Evolutionary conservation across 768 basidiomycete species (phyloP), one percentile per base, ranked within the genome.

Genomic region (Strobilomyces dryophilus): DNA sequence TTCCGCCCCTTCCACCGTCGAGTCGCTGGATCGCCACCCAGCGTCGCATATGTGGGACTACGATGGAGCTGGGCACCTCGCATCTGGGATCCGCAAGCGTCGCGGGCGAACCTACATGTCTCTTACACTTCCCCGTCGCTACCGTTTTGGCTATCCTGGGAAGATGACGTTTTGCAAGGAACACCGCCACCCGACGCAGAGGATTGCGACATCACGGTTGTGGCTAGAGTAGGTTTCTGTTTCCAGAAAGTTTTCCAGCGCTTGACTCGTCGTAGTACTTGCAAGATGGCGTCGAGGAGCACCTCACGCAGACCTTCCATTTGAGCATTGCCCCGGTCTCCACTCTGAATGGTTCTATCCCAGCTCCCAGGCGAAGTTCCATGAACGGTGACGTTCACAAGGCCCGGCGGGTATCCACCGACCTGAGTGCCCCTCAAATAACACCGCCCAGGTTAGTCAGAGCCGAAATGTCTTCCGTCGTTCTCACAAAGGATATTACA

Each of bases 41-140:
- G 80, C 39, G 83, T 91, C 48, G 95, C 92, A 50, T 91, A 92
- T 64, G 80, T 81, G 53, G 87, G 88, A 48, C 72, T 92, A 24
- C 79, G 78, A 46, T 98, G 91, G 89, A 78, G 80, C 32, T 99
- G 94, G 92, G 81, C 86, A 51, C 94, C 95, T 29, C 87, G 89
- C 56, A 84, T 99, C 41, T 98, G 95, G 93, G 95, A 98, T 73
- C 97, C 95, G 7, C 95, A 98, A 68, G 87, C 86, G 39, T 86
- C 90, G 12, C 84, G 89, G 61, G 76, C 85, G 51, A 90, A 88
- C 64, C 74, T 93, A 58, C 79, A 83, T 43, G 90, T 95, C 32
- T 74, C 78, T 15, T 98, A 89, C 64, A 82, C 76, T 59, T 95
- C 92, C 1, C 90, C 94, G 15, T 76, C 73, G 34, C 76, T 95